Base-by-base conservation (phyloP, 2,329 filamentous ascomycete genomes). In the Aureobasidium sp. region DNA sequence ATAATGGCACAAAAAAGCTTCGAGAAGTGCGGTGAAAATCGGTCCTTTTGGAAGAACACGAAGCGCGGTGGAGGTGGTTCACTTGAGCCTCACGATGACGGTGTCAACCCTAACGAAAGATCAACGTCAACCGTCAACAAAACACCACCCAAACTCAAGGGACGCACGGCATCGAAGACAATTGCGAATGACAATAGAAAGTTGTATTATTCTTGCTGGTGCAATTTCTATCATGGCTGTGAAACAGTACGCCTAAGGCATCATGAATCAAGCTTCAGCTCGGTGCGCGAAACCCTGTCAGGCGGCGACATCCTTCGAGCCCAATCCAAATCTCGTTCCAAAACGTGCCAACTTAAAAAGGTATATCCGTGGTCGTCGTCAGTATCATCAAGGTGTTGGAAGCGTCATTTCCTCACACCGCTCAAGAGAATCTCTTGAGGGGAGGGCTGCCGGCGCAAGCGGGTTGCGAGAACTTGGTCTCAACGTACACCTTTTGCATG, bases 401-500 rank as follows among this genome's bases (percentile, higher is more conserved):
- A 60, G 57, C 20, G 37, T 55, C 20, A 55, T 17, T 29, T 26
- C 23, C 3, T 15, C 42, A 27, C 53, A 57, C 53, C 53, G 53
- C 41, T 13, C 10, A 23, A 55, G 36, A 72, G 63, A 75, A 80
- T 62, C 69, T 79, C 36, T 78, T 84, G 70, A 86, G 72, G 48
- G 70, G 66, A 1, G 84, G 84, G 51, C 77, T 78, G 7, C 80
- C 83, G 39, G 73, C 61, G 6, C 75, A 76, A 10, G 82, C 75
- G 26, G 83, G 80, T 62, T 73, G 75, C 23, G 82, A 84, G 71
- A 82, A 82, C 67, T 75, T 81, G 1, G 84, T 87, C 76, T 84
- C 73, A 12, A 86, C 80, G 71, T 82, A 95, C 1, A 94, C 83
- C 80, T 96, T 95, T 74, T 95, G 90, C 80, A 95, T 89, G 3